Evolutionary conservation across 2,329 filamentous ascomycete species (phyloP).

Genomic region (Helotiales sp.): DNA sequence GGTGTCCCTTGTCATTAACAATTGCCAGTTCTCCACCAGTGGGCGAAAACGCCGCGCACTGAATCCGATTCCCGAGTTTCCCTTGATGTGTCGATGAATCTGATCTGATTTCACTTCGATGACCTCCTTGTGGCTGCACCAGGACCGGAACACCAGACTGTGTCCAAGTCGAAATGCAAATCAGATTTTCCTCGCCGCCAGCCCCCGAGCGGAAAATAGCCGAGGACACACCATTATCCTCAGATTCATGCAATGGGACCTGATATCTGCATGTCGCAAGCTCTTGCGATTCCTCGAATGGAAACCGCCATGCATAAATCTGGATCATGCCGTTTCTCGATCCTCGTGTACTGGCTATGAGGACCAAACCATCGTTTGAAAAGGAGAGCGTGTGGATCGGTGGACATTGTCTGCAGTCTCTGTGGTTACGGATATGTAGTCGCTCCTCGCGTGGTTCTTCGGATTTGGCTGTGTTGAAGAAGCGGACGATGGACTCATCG

Average conservation of each 20-base stretch:
- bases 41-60: slow-evolving; percentile 47
- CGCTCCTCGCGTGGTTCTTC: slow-evolving; percentile 47
- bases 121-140: slow-evolving; percentile 47
- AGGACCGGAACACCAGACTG: slow-evolving; percentile 49
- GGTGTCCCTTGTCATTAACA: slow-evolving; percentile 49
- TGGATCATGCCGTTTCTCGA: slow-evolving; percentile 46
- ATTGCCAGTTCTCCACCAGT: slow-evolving; percentile 47
- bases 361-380: slow-evolving; percentile 48
- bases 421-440: slow-evolving; percentile 45
- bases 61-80: slow-evolving; percentile 48
- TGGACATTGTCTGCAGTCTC: slow-evolving; percentile 45
- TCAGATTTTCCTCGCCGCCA: slow-evolving; percentile 44
- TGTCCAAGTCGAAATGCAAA: slow-evolving; percentile 50
- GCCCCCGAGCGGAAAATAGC: slow-evolving; percentile 45
- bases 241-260: slow-evolving; percentile 49
- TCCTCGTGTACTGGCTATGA: slow-evolving; percentile 47
- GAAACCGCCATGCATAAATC: slow-evolving; percentile 47
- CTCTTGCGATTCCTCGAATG: slow-evolving; percentile 46
- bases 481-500: slow-evolving; percentile 48
- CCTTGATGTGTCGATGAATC: slow-evolving; percentile 41
- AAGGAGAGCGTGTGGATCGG: slow-evolving; percentile 49
- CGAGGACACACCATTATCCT: slow-evolving; percentile 48
- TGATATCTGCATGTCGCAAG: slow-evolving; percentile 46
- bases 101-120: slow-evolving; percentile 45
- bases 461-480: slow-evolving; percentile 45